phyloP scores from a whole-genome alignment of 108 stramenopile genomes.

The Cyclotella choctawhatcheeana region DNA sequence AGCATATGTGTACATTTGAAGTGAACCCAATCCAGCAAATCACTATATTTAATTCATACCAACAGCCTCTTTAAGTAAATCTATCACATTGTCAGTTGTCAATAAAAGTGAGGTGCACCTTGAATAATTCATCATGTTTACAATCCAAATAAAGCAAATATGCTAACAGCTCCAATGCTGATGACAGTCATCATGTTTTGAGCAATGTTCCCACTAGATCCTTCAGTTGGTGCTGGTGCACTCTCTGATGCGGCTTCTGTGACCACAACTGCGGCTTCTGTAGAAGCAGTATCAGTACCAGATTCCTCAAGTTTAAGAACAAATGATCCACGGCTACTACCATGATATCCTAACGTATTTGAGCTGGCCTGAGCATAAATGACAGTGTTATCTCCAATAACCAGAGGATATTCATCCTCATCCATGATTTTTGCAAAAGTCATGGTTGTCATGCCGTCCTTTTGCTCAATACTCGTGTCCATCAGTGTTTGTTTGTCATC shows the following conservation, averaged over 20 bases:
- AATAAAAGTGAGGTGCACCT: not conserved
- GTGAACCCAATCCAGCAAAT: no score
- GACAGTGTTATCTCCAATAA: conserved; percentile 48
- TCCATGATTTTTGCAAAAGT: conserved; percentile 59
- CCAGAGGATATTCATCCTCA: conserved; percentile 52
- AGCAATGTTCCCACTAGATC: conserved; percentile 1
- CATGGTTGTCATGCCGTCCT: conserved; percentile 44
- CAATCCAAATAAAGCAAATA: not conserved
- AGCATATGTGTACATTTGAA: no score
- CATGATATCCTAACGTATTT: conserved; percentile 54
- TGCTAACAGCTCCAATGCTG: not conserved
- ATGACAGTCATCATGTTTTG: not conserved
- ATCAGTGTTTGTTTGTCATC: conserved; percentile 61
- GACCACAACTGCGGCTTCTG: not conserved
- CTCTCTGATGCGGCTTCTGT: not conserved
- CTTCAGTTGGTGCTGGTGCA: not conserved
- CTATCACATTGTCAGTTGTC: not conserved
- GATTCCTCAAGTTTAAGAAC: conserved; percentile 3
- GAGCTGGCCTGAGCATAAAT: conserved; percentile 46
- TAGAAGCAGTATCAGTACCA: not conserved
- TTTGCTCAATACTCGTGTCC: conserved; percentile 51
- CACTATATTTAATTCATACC: no score
- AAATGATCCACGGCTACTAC: conserved; percentile 6
- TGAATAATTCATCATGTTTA: not conserved
- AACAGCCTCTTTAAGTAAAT: no score